phyloP scores from a whole-genome alignment of 139 green algal species.

The Pleodorina starrii region DNA sequence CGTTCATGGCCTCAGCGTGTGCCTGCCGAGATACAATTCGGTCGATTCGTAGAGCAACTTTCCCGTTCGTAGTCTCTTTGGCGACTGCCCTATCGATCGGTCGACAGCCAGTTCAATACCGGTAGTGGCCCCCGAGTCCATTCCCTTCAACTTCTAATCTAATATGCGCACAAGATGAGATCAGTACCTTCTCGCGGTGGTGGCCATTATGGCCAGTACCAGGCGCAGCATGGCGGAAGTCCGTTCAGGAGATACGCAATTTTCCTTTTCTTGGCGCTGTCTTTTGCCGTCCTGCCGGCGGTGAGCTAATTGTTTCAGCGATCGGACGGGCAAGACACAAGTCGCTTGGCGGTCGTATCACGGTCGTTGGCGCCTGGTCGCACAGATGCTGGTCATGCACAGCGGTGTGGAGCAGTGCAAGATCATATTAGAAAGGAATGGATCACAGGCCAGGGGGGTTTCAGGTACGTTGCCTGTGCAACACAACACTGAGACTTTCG shows the following conservation, averaged over 20 bases:
- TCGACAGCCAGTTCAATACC: too few species aligned
- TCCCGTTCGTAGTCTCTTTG: too few species aligned
- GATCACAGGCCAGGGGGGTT: neutral
- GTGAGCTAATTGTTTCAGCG: neutral
- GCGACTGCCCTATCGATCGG: too few species aligned
- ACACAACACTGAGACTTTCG: neutral
- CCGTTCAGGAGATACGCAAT: conserved; percentile 1
- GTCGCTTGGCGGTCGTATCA: neutral
- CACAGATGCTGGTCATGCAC: conserved; percentile 41
- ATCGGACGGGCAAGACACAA: neutral
- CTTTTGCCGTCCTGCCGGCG: conserved; percentile 17
- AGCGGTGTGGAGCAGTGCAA: conserved; percentile 24
- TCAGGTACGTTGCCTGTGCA: conserved; percentile 1
- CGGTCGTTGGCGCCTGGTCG: neutral
- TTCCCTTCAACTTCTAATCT: too few species aligned
- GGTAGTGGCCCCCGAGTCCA: too few species aligned
- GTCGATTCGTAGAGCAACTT: too few species aligned
- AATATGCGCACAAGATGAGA: conserved; percentile 18
- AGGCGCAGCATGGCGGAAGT: neutral
- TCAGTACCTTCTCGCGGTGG: neutral
- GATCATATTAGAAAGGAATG: neutral
- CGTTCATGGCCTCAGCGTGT: too few species aligned
- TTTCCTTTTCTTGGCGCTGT: conserved; percentile 21
- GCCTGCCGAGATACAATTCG: too few species aligned
- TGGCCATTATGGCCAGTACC: neutral